A percentile compares a stretch with the other conserved stretches of the same genome.
These are phyloP conservation scores for Hyaloscypha finlandica DNA, from an alignment of 495 filamentous ascomycete genomes.

Conservation along the genomic window DNA sequence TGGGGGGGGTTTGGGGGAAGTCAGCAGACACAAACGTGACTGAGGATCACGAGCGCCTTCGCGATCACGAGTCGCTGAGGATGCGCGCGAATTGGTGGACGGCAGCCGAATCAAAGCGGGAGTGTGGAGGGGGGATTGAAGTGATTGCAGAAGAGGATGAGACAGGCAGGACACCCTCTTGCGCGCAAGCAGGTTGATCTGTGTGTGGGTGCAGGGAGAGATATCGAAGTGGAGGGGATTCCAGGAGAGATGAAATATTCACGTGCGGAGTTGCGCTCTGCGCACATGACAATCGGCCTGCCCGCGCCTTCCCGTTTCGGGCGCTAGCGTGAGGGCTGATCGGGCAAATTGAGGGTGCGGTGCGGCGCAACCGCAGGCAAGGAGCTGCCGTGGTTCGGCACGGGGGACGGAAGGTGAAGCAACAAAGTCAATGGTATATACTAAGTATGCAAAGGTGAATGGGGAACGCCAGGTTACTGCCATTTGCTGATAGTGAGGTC, in stretches of 20 bases:
- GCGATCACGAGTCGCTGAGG: constrained; percentile 24
- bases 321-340: background rate
- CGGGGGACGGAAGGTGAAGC: no score
- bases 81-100: constrained; percentile 15
- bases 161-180: constrained; percentile 28
- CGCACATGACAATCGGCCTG: background rate
- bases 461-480: no score
- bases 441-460: no score
- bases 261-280: constrained; percentile 8
- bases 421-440: no score
- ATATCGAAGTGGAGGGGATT: constrained; percentile 9
- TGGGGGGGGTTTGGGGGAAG: constrained; percentile 10
- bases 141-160: constrained; percentile 11
- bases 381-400: no score
- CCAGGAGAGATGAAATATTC: constrained; percentile 4
- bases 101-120: background rate
- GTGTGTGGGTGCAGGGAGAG: constrained; percentile 11
- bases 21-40: constrained; percentile 30
- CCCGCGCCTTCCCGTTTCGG: background rate
- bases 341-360: background rate
- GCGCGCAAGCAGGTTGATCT: background rate
- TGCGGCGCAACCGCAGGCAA: background rate
- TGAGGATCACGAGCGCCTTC: constrained; percentile 15
- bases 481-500: no score
- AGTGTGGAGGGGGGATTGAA: constrained; percentile 9